Evolutionary conservation across 2,329 filamentous ascomycete species (phyloP).

Genomic region (Sporothrix schenckii): DNA sequence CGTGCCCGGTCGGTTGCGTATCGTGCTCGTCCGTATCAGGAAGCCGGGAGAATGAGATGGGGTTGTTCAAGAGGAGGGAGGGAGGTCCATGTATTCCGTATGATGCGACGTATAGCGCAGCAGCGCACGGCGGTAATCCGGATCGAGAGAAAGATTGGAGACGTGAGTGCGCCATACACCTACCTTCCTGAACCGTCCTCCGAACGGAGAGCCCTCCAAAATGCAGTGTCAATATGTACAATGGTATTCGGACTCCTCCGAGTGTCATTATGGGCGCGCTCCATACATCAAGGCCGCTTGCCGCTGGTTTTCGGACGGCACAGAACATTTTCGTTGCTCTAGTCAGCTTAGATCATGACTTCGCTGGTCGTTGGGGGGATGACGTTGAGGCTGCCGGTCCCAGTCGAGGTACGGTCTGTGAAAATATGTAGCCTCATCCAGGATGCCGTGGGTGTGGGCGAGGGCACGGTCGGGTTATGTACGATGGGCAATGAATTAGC

Average conservation of each 20-base stretch:
- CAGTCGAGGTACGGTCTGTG: no score
- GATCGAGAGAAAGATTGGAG: not conserved
- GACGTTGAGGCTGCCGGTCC: no score
- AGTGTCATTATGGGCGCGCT: not conserved
- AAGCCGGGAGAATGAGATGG: not conserved
- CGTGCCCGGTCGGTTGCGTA: slow-evolving; percentile 13
- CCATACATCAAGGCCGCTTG: not conserved
- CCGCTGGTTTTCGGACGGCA: not conserved
- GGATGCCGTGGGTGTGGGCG: no score
- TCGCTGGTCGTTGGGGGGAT: no score
- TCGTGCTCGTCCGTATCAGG: slow-evolving; percentile 6
- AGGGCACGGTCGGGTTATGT: no score
- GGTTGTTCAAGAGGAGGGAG: not conserved
- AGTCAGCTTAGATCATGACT: no score
- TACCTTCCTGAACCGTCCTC: not conserved
- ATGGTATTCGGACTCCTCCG: slow-evolving; percentile 20
- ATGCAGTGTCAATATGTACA: not conserved
- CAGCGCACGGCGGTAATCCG: not conserved
- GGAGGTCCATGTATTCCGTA: not conserved
- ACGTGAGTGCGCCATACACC: no score
- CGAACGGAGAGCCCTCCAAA: not conserved
- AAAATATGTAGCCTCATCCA: no score
- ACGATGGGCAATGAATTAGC: no score
- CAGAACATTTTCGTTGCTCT: not conserved
- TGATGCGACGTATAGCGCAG: no score